A percentile compares a stretch with the other conserved stretches of the same genome.
Evolutionary conservation across 148 eudicot genomes (phyloP).

Genomic region (Silene uniflora): DNA sequence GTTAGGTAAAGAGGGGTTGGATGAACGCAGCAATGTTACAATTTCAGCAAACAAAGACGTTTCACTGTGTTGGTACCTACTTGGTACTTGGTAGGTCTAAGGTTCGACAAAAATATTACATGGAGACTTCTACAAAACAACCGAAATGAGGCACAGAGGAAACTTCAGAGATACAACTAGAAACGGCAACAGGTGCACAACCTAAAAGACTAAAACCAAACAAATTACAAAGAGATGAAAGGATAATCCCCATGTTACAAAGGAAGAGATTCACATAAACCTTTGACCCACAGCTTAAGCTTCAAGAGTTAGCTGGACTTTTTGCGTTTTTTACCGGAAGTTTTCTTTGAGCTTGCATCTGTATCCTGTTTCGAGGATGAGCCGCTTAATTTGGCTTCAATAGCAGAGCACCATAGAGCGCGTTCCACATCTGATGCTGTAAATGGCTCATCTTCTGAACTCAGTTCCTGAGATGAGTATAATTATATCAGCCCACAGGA

Average conservation of each 20-base stretch:
- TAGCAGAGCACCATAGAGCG: slow-evolving; percentile 71
- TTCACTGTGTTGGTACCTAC: too few relatives aligned
- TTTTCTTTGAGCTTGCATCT: slow-evolving; percentile 30
- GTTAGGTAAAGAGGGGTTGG: too few relatives aligned
- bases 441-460: slow-evolving; percentile 46
- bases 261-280: neutral
- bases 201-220: neutral
- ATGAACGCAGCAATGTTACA: too few relatives aligned
- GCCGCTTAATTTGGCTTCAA: slow-evolving; percentile 45
- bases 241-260: neutral
- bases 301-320: neutral
- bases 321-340: slow-evolving; percentile 53
- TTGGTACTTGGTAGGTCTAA: too few relatives aligned
- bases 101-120: too few relatives aligned
- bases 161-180: neutral
- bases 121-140: neutral
- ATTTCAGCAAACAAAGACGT: too few relatives aligned
- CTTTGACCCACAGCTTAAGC: neutral
- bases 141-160: neutral
- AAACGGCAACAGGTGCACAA: neutral
- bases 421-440: slow-evolving; percentile 89
- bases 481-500: neutral
- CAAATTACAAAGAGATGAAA: neutral
- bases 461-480: slow-evolving; percentile 48
- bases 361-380: slow-evolving; percentile 22